Evolutionary conservation across 495 filamentous ascomycete genomes (phyloP).

Genomic region (Corynascus novoguineensis): DNA sequence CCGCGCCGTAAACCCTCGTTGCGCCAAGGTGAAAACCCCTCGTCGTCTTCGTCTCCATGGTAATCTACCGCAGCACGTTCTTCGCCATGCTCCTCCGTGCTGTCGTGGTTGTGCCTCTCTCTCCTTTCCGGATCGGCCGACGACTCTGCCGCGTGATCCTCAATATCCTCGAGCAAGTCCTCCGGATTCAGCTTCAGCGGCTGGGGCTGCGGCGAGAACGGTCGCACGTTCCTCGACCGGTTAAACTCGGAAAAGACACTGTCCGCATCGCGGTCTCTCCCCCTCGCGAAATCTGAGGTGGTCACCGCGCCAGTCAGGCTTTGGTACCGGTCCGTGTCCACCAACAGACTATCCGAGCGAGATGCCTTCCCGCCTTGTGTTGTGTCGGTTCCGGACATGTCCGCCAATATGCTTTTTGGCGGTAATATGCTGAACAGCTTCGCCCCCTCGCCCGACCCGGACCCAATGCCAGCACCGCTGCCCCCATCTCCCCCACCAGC

Average conservation of each 20-base stretch:
- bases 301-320: conserved; percentile 41
- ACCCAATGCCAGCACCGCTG: conserved; percentile 16
- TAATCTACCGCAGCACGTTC: conserved; percentile 17
- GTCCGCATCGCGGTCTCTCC: conserved; percentile 33
- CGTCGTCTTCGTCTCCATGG: conserved; percentile 19
- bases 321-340: conserved; percentile 45
- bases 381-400: conserved; percentile 32
- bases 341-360: conserved; percentile 42
- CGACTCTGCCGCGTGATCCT: conserved; percentile 7
- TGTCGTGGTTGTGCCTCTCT: conserved; percentile 11
- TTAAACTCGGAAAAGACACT: conserved; percentile 52
- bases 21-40: conserved; percentile 29
- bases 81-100: conserved; percentile 18
- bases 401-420: conserved; percentile 50
- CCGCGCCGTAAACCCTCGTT: conserved; percentile 24
- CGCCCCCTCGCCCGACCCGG: conserved; percentile 32
- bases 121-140: neutral
- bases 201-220: conserved; percentile 50
- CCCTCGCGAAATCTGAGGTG: conserved; percentile 9
- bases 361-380: conserved; percentile 23
- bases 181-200: conserved; percentile 37
- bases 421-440: conserved; percentile 56
- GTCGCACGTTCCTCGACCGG: conserved; percentile 41
- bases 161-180: conserved; percentile 27
- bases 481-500: conserved; percentile 1